Evolutionary conservation across 768 basidiomycete species (phyloP).

Genomic region (Mrakia frigida): DNA sequence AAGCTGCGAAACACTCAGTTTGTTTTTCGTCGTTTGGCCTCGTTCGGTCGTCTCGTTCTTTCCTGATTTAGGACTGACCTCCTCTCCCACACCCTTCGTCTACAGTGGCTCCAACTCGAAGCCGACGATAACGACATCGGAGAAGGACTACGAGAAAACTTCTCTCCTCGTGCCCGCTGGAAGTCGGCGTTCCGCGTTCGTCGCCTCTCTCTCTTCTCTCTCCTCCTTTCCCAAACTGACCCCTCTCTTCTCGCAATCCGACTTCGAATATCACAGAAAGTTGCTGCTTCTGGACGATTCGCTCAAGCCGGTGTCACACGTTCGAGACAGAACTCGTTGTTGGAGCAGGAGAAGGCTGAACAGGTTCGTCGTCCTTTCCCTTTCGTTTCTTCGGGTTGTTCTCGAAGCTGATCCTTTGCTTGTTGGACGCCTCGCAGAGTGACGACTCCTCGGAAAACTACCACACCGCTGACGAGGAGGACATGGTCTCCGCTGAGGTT

Average conservation of each 20-base stretch:
- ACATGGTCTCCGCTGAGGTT: constrained; percentile 10
- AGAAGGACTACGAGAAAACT: constrained; percentile 63
- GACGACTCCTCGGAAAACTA: neutral
- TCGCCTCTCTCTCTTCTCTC: neutral
- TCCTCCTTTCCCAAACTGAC: too few relatives aligned
- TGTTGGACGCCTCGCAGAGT: neutral
- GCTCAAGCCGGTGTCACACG: neutral
- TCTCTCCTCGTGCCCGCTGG: constrained; percentile 42
- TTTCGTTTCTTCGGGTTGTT: neutral
- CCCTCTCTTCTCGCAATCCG: too few relatives aligned
- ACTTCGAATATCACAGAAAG: neutral
- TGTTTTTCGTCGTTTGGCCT: constrained; percentile 37
- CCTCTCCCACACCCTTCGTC: constrained; percentile 17
- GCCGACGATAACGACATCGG: constrained; percentile 69
- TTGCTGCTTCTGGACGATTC: neutral
- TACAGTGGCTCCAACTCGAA: constrained; percentile 70
- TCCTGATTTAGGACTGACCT: neutral
- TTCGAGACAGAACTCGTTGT: constrained; percentile 13
- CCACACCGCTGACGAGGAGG: constrained; percentile 25
- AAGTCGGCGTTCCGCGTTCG: constrained; percentile 16
- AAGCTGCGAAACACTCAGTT: constrained; percentile 66
- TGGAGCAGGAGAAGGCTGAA: neutral
- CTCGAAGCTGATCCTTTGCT: neutral
- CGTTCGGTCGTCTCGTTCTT: neutral
- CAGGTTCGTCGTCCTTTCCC: neutral